Conservation (phyloP, 805 yeast species). For the Candida pseudofarinosa region DNA sequence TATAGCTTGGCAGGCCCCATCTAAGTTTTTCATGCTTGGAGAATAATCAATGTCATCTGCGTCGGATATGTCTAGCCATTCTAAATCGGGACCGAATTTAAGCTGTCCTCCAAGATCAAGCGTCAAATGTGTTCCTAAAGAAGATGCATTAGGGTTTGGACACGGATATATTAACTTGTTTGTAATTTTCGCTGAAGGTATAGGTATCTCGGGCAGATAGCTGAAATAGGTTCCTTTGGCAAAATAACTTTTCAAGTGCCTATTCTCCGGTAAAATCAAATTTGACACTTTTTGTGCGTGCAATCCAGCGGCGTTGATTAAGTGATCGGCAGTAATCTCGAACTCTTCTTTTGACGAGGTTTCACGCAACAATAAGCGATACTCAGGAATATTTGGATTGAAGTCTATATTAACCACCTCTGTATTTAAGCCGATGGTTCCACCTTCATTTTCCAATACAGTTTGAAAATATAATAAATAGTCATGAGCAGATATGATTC, state of each 20-base stretch:
- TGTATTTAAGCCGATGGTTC: constrained; percentile 63
- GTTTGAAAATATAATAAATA: constrained; percentile 58
- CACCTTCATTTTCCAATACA: constrained; percentile 52
- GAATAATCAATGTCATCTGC: constrained; percentile 40
- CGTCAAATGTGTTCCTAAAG: constrained; percentile 85
- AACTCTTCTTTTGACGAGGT: constrained; percentile 28
- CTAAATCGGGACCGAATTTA: constrained; percentile 85
- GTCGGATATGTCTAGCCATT: constrained; percentile 55
- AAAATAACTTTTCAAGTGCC: constrained; percentile 56
- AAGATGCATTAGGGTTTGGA: constrained; percentile 60
- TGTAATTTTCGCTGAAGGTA: constrained; percentile 21
- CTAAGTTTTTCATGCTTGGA: constrained; percentile 47
- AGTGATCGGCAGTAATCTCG: constrained; percentile 47
- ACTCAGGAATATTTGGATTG: constrained; percentile 16
- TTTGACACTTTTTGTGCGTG: constrained; percentile 71
- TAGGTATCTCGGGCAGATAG: constrained; percentile 45
- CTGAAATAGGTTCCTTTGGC: constrained; percentile 86
- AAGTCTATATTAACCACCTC: constrained; percentile 42
- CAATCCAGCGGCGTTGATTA: constrained; percentile 78
- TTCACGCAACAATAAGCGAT: constrained; percentile 22
- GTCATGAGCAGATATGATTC: constrained; percentile 80
- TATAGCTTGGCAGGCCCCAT: constrained; percentile 56
- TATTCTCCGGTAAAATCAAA: constrained; percentile 57
- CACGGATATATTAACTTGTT: constrained; percentile 64
- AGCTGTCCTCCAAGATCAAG: constrained; percentile 76